Conservation (phyloP, 1,284 basidiomycete genomes). For the Retiboletus flavoniger region DNA sequence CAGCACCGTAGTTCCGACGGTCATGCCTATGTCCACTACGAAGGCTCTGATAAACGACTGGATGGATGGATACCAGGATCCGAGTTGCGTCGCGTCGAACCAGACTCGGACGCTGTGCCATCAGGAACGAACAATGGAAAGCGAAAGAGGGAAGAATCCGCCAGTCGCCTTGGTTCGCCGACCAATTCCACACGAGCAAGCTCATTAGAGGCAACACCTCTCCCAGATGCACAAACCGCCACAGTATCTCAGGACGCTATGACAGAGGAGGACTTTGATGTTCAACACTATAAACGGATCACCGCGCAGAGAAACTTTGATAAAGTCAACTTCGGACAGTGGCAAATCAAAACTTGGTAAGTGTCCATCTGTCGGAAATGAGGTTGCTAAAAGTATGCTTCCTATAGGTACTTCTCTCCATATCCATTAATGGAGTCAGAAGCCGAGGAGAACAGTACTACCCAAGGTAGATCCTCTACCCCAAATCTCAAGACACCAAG, state of each 20-base stretch:
- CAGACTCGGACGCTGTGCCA: slow-evolving; percentile 17
- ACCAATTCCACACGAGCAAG: slow-evolving; percentile 18
- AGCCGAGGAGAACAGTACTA: slow-evolving; percentile 42
- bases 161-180: slow-evolving; percentile 17
- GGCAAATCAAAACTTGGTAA: slow-evolving; percentile 79
- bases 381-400: not conserved
- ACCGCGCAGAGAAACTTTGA: slow-evolving; percentile 75
- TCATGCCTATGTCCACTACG: slow-evolving; percentile 67
- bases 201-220: slow-evolving; percentile 11
- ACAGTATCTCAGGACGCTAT: slow-evolving; percentile 29
- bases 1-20: slow-evolving; percentile 45
- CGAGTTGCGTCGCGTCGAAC: slow-evolving; percentile 33
- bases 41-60: slow-evolving; percentile 68
- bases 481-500: slow-evolving; percentile 45
- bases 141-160: slow-evolving; percentile 35
- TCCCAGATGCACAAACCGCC: slow-evolving; percentile 5
- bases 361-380: slow-evolving; percentile 25
- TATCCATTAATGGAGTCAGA: slow-evolving; percentile 75
- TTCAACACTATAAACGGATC: slow-evolving; percentile 64
- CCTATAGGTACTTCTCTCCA: slow-evolving; percentile 81
- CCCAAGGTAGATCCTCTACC: slow-evolving; percentile 15
- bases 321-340: slow-evolving; percentile 70
- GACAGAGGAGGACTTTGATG: slow-evolving; percentile 69
- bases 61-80: slow-evolving; percentile 70
- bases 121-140: slow-evolving; percentile 23